These are phyloP conservation scores for Lycium ferocissimum DNA, from an alignment of 257 asterid species.

Conservation along the genomic window DNA sequence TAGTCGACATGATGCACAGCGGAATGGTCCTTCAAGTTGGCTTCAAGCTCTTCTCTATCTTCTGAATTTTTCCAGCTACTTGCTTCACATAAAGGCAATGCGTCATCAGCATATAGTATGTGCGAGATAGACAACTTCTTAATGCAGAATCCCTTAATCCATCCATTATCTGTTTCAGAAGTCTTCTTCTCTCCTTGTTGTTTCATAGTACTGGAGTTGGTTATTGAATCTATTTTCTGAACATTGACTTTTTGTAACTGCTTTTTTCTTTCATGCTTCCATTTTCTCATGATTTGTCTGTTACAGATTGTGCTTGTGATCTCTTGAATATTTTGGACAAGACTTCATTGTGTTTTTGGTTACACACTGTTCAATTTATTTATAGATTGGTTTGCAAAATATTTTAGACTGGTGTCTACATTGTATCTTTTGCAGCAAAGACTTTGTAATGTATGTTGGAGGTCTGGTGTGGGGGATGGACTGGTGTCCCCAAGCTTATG, in stretches of 20 bases:
- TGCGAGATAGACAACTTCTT: background rate
- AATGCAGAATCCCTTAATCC: conserved; percentile 12
- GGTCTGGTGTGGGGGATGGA: conserved; percentile 93
- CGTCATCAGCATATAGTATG: background rate
- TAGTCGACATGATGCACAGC: background rate
- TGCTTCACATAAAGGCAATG: background rate
- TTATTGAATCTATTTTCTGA: background rate
- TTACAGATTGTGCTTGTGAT: conserved; percentile 23
- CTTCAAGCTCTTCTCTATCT: background rate
- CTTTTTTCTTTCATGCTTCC: conserved; percentile 6
- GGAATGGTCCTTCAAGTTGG: background rate
- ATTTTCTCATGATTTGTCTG: conserved; percentile 9
- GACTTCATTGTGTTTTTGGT: conserved; percentile 10
- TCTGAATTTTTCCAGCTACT: conserved; percentile 13
- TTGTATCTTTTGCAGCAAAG: conserved; percentile 65
- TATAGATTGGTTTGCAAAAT: conserved; percentile 25
- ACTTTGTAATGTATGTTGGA: conserved; percentile 81
- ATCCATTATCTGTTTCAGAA: conserved; percentile 6
- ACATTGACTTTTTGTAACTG: background rate
- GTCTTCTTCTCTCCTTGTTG: conserved; percentile 21
- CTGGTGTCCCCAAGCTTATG: conserved; percentile 85
- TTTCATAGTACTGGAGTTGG: conserved; percentile 23
- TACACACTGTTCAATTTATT: conserved; percentile 16
- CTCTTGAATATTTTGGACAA: background rate
- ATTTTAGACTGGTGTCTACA: conserved; percentile 4